Conservation (phyloP, 768 basidiomycete species). For the Dentipellis sp. region DNA sequence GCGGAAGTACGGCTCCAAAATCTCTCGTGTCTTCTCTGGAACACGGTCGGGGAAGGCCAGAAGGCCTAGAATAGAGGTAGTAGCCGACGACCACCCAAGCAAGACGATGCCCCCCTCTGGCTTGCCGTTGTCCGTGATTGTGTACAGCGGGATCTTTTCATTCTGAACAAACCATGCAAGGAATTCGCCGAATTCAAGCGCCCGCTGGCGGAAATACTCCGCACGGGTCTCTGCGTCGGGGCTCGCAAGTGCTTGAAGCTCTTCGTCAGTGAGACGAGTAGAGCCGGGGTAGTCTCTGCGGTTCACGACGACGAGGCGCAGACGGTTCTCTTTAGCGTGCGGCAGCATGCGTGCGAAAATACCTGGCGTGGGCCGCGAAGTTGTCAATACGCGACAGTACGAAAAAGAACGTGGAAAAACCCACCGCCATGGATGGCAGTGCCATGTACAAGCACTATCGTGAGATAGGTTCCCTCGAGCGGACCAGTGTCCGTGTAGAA, state of each 20-base stretch:
- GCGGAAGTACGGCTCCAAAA: constrained; percentile 7
- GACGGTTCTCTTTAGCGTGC: constrained; percentile 9
- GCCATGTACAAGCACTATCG: neutral
- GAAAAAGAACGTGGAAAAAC: neutral
- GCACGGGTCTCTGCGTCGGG: constrained; percentile 5
- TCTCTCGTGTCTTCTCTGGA: constrained; percentile 1
- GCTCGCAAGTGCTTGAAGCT: constrained; percentile 11
- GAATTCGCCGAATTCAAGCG: constrained; percentile 8
- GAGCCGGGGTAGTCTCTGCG: constrained; percentile 18
- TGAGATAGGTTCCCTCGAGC: neutral
- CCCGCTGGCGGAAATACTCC: constrained; percentile 5
- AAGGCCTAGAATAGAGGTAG: constrained; percentile 5
- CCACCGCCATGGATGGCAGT: neutral
- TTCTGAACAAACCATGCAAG: constrained; percentile 11
- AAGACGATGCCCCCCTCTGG: constrained; percentile 8
- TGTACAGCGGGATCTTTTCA: constrained; percentile 4
- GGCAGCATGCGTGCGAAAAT: constrained; percentile 16
- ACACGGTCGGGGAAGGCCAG: constrained; percentile 6
- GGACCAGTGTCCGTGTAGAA: neutral
- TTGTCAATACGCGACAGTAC: neutral
- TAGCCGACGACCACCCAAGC: constrained; percentile 13
- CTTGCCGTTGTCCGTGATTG: neutral
- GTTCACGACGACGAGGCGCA: constrained; percentile 17
- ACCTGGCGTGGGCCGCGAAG: constrained; percentile 1
- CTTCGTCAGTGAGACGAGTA: constrained; percentile 12